Conservation (phyloP, 768 basidiomycete species). For the Podaxis pistillaris region DNA sequence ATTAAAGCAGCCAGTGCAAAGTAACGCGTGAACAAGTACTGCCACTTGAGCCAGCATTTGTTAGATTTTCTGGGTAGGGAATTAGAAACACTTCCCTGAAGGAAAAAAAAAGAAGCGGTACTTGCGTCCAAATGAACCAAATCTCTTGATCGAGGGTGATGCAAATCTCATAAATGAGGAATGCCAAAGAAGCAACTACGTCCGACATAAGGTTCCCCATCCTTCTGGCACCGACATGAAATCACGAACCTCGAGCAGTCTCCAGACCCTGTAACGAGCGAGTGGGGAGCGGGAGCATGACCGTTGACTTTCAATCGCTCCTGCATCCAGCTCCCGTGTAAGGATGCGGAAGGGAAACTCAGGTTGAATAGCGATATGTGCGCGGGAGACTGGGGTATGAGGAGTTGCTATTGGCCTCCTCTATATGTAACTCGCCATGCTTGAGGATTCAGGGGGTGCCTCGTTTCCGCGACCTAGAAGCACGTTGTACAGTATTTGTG, state of each 20-base stretch:
- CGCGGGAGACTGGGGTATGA: background rate
- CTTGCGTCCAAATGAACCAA: slow-evolving; percentile 33
- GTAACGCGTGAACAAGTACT: slow-evolving; percentile 29
- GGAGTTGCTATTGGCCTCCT: background rate
- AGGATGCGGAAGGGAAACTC: background rate
- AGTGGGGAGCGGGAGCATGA: background rate
- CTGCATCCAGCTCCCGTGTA: slow-evolving; percentile 1
- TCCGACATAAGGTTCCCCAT: background rate
- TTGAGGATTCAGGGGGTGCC: slow-evolving; percentile 13
- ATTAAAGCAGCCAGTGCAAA: slow-evolving; percentile 26
- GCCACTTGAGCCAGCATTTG: slow-evolving; percentile 27
- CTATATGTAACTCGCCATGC: slow-evolving; percentile 13
- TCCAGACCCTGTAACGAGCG: slow-evolving; percentile 16
- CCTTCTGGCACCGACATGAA: background rate
- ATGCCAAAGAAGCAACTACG: slow-evolving; percentile 30
- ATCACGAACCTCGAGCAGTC: slow-evolving; percentile 21
- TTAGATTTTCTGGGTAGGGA: slow-evolving; percentile 20
- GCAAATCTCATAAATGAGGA: slow-evolving; percentile 32
- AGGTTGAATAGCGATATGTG: background rate
- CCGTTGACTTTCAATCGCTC: background rate
- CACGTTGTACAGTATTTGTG: slow-evolving; percentile 10
- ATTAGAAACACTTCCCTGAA: background rate
- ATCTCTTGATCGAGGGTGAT: slow-evolving; percentile 36
- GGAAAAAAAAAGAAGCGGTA: background rate
- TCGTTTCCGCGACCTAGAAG: slow-evolving; percentile 12